Evolutionary conservation across 352 stramenopile genomes (phyloP), one percentile per base, ranked within the genome.

Genomic region (Globisporangium apiculatum): DNA sequence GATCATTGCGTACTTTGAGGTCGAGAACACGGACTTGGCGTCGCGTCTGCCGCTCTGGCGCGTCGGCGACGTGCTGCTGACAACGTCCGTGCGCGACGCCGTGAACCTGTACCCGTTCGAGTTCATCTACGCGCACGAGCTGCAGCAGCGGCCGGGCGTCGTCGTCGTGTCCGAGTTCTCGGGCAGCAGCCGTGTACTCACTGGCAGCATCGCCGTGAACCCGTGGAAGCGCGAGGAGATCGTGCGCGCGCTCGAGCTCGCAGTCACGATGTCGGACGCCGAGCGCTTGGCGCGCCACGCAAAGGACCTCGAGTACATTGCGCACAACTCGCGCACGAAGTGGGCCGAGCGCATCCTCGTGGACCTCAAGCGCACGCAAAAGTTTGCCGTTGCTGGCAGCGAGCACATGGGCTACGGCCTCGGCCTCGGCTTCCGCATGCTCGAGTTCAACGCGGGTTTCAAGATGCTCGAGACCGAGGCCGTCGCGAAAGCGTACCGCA

Each of bases 161-260:
- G 87, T 98, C 45, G 96, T 99, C 51, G 76, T 99, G 7, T 99
- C 94, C 38, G 97, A 99, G 69, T 99, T 99, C 63, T 97, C 95
- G 15, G 95, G 87, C 53, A 98, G 89, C 62, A 98, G 96, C 60
- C 83, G 97, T 40, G 95, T 99, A 12, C 85, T 99, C 65, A 90
- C 91, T 17, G 97, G 97, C 8, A 96, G 95, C 48, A 72, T 99
- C 50, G 92, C 95, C 52, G 90, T 99, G 24, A 99, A 99, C 71
- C 97, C 97, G 10, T 99, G 97, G 96, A 98, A 98, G 70, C 82
- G 90, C 11, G 75, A 92, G 17, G 89, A 96, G 50, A 89, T 97
- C 38, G 75, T 94, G 43, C 68, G 79, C 38, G 80, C 80, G 11
- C 72, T 95, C 57, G 53, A 81, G 50, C 48, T 80, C 3, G 81